Percentiles rank a stretch among this genome's conserved stretches.
These are phyloP conservation scores for Alnus glutinosa DNA, from an alignment of 306 rosid species.

Conservation along the genomic window DNA sequence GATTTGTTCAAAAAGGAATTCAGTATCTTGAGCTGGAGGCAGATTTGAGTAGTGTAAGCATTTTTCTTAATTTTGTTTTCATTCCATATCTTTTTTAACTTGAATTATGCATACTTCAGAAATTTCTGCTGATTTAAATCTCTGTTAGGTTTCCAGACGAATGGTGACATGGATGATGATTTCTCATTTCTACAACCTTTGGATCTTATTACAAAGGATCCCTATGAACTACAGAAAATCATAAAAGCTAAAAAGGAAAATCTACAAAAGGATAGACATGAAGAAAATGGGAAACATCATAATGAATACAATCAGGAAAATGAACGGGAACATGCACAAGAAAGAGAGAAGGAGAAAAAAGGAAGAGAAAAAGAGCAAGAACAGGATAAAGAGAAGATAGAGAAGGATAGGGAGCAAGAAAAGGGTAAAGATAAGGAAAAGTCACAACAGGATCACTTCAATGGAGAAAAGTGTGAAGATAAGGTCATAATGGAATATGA, in stretches of 20 bases:
- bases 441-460: slow-evolving; percentile 27
- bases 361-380: slow-evolving; percentile 37
- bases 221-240: slow-evolving; percentile 47
- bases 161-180: slow-evolving; percentile 65
- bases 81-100: slow-evolving; percentile 1
- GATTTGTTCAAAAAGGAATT: slow-evolving; percentile 62
- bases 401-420: slow-evolving; percentile 34
- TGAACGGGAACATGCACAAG: slow-evolving; percentile 26
- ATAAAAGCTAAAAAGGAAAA: slow-evolving; percentile 53
- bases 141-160: slow-evolving; percentile 53
- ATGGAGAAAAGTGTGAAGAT: slow-evolving; percentile 41
- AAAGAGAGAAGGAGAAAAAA: slow-evolving; percentile 40
- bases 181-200: slow-evolving; percentile 64
- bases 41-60: slow-evolving; percentile 58
- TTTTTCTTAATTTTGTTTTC: slow-evolving; percentile 3
- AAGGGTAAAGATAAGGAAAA: slow-evolving; percentile 35
- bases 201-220: slow-evolving; percentile 68
- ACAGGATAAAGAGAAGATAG: slow-evolving; percentile 26
- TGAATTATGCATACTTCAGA: slow-evolving; percentile 13
- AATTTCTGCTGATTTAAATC: slow-evolving; percentile 35
- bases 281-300: slow-evolving; percentile 31
- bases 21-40: slow-evolving; percentile 72
- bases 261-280: slow-evolving; percentile 39
- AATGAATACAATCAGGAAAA: slow-evolving; percentile 38
- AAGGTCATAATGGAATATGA: slow-evolving; percentile 33